These are phyloP conservation scores for Cryptococcus floricola DNA, from an alignment of 1,284 basidiomycete genomes.

Conservation along the genomic window DNA sequence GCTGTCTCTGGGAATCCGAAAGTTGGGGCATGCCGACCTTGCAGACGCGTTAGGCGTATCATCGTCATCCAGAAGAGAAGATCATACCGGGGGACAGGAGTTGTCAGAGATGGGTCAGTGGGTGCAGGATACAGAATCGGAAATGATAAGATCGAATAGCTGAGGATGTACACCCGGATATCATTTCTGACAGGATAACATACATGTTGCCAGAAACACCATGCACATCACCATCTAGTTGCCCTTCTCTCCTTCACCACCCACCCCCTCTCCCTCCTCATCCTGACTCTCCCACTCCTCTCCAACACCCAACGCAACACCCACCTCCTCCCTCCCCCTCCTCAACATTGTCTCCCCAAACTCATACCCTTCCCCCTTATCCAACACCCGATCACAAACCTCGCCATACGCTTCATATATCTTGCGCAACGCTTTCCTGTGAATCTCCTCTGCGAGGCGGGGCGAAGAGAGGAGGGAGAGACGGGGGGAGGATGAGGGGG, in stretches of 20 bases:
- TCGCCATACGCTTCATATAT: constrained; percentile 65
- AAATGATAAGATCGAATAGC: no score
- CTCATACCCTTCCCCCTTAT: constrained; percentile 75
- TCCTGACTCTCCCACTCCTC: constrained; percentile 7
- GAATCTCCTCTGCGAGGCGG: constrained; percentile 63
- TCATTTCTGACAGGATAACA: no score
- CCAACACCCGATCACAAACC: constrained; percentile 69
- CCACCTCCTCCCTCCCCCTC: constrained; percentile 55
- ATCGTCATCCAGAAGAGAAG: no score
- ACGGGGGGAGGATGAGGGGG: constrained; percentile 54
- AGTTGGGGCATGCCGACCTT: no score
- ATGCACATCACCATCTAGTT: background rate
- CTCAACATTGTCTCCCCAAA: constrained; percentile 80
- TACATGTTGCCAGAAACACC: no score
- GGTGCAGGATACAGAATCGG: no score
- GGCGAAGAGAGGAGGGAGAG: constrained; percentile 68
- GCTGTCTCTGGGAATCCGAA: no score
- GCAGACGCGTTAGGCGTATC: no score
- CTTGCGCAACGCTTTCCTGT: constrained; percentile 65
- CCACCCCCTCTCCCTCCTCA: background rate
- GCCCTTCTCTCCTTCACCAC: no score
- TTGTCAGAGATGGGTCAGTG: no score
- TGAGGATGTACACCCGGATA: no score
- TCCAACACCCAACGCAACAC: constrained; percentile 48
- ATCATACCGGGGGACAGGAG: no score